Evolutionary conservation across 768 basidiomycete species (phyloP), one percentile per base, ranked within the genome.

Genomic region (Xerocomellus chrysenteron): DNA sequence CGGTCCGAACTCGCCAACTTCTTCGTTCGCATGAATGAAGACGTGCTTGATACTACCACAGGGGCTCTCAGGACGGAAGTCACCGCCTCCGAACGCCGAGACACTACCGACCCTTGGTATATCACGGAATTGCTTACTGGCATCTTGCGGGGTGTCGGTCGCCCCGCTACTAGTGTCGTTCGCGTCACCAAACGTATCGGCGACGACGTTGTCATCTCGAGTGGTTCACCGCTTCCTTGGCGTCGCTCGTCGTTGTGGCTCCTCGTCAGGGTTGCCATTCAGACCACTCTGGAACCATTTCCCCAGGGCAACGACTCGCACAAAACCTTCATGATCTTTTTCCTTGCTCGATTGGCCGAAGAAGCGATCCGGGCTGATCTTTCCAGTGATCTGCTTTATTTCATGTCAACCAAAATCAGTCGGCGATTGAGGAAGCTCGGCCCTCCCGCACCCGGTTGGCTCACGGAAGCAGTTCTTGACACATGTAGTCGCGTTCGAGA

Each of bases 321-420:
- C 68, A 84, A 84, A 52, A 11, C 36, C 2, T 84, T 84, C 65
- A 76, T 82, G 62, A 41, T 77, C 2, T 81, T 73, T 47, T 66
- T 81, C 48, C 61, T 77, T 36, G 60, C 73, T 6, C 39, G 58
- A 24, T 53, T 71, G 3, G 59, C 77, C 2, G 35, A 63, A 3
- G 28, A 62, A 4, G 70, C 68, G 4, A 48, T 68, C 1, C 46
- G 57, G 1, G 13, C 2, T 0, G 47, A 65, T 11, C 41, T 62
- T 13, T 41, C 57, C 5, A 66, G 54, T 39, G 67, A 76, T 35
- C 13, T 74, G 2, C 62, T 76, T 8, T 63, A 64, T 16, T 66
- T 35, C 32, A 70, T 72, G 63, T 66, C 62, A 1, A 37, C 59
- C 19, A 73, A 73, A 16, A 59, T 66, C 45, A 57, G 56, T 41